Evolutionary conservation across 352 stramenopile genomes (phyloP).

Genomic region (Lagenidium sp.): DNA sequence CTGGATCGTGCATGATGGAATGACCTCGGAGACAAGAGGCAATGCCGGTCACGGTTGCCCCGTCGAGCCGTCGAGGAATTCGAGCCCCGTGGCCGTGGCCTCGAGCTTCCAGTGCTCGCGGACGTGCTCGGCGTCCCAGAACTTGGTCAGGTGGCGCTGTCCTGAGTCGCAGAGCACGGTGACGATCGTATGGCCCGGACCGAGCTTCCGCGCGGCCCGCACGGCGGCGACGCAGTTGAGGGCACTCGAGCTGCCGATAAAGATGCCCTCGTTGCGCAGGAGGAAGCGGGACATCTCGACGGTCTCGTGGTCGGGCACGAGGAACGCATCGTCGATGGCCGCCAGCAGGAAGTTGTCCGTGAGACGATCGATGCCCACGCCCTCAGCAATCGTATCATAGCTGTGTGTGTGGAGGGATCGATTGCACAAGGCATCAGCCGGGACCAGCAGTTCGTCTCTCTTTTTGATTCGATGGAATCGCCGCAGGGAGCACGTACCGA

Average conservation of each 20-base stretch:
- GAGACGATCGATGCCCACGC: constrained; percentile 96
- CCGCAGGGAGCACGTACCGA: constrained; percentile 48
- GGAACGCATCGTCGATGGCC: constrained; percentile 82
- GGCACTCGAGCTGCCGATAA: constrained; percentile 88
- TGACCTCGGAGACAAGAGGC: no score
- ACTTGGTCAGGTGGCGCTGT: constrained; percentile 85
- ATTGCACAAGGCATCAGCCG: no score
- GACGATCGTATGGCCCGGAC: constrained; percentile 73
- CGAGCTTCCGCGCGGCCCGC: constrained; percentile 59
- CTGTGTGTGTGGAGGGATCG: no score
- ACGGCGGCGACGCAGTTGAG: constrained; percentile 83
- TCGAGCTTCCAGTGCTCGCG: constrained; percentile 55
- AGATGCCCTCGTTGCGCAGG: constrained; percentile 93
- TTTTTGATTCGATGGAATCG: no score
- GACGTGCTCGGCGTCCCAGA: constrained; percentile 79
- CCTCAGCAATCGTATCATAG: constrained; percentile 97
- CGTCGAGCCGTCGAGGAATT: constrained; percentile 61
- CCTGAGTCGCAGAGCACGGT: constrained; percentile 87
- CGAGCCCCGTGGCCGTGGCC: constrained; percentile 38
- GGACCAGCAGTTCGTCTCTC: no score
- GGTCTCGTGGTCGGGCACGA: constrained; percentile 92
- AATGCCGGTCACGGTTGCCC: constrained; percentile 62
- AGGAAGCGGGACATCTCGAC: constrained; percentile 97
- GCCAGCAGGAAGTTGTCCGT: constrained; percentile 94
- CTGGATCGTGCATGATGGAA: no score